Evolutionary conservation across 495 filamentous ascomycete genomes (phyloP).

Genomic region (Letharia columbiana): DNA sequence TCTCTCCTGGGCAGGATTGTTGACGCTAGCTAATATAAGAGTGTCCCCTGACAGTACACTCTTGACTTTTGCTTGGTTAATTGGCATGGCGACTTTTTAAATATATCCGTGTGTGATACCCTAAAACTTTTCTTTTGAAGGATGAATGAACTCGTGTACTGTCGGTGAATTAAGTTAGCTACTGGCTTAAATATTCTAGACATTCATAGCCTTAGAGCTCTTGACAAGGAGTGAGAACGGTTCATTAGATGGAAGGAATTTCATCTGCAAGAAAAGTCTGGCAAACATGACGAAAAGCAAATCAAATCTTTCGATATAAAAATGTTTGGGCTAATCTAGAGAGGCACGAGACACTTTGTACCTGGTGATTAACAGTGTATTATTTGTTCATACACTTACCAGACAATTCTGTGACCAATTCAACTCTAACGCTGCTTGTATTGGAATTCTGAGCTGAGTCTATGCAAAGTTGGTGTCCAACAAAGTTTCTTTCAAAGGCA

Average conservation of each 20-base stretch:
- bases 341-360: background rate
- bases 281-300: background rate
- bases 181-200: background rate
- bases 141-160: background rate
- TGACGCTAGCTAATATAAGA: slow-evolving; percentile 65
- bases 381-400: background rate
- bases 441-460: background rate
- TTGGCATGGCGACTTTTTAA: slow-evolving; percentile 14
- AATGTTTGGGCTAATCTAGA: background rate
- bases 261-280: background rate
- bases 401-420: background rate
- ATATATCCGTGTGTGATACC: background rate
- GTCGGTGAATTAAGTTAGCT: background rate
- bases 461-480: background rate
- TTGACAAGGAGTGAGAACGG: no score
- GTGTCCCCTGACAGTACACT: slow-evolving; percentile 89
- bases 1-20: slow-evolving; percentile 68
- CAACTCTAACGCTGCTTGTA: background rate
- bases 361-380: background rate
- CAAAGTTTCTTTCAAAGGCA: background rate
- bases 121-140: background rate
- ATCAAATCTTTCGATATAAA: background rate
- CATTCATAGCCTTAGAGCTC: background rate
- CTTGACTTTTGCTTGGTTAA: slow-evolving; percentile 74
- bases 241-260: background rate